These are phyloP conservation scores for Pinus taeda DNA, from an alignment of 75 land plant species.

Conservation along the genomic window DNA sequence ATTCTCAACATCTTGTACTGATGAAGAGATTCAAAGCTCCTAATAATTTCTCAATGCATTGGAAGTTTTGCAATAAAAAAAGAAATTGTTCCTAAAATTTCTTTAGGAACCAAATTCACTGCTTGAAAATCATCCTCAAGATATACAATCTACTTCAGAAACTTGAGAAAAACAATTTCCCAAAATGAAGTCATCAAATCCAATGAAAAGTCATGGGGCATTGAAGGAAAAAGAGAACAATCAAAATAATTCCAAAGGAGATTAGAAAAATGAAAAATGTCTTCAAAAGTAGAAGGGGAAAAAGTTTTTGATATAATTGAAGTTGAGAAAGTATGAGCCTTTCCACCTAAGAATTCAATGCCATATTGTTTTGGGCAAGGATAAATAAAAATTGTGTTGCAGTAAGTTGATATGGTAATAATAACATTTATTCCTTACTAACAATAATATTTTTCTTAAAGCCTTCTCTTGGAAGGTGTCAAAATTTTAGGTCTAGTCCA, in stretches of 20 bases:
- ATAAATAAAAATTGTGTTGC: not conserved
- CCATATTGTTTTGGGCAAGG: not conserved
- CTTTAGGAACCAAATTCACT: constrained; percentile 56
- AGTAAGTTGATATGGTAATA: constrained; percentile 12
- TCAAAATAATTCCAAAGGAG: not conserved
- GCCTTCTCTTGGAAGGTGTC: constrained; percentile 55
- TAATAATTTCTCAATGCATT: constrained; percentile 46
- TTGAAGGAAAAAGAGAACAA: not conserved
- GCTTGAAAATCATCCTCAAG: constrained; percentile 26
- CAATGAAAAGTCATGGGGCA: not conserved
- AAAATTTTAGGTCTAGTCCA: constrained; percentile 27
- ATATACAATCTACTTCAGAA: constrained; percentile 4
- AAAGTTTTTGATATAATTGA: constrained; percentile 12
- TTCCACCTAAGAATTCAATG: constrained; percentile 7
- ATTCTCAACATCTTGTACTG: constrained; percentile 12
- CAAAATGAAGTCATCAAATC: constrained; percentile 1
- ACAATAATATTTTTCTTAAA: constrained; percentile 79
- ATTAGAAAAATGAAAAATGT: constrained; percentile 5
- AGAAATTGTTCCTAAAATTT: constrained; percentile 58
- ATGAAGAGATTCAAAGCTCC: constrained; percentile 20
- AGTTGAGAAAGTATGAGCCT: not conserved
- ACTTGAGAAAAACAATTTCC: not conserved
- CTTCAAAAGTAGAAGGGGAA: constrained; percentile 9
- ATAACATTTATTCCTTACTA: constrained; percentile 25
- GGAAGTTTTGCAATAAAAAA: constrained; percentile 50